Conservation (phyloP, 768 basidiomycete genomes). For the Auricularia heimuer region DNA sequence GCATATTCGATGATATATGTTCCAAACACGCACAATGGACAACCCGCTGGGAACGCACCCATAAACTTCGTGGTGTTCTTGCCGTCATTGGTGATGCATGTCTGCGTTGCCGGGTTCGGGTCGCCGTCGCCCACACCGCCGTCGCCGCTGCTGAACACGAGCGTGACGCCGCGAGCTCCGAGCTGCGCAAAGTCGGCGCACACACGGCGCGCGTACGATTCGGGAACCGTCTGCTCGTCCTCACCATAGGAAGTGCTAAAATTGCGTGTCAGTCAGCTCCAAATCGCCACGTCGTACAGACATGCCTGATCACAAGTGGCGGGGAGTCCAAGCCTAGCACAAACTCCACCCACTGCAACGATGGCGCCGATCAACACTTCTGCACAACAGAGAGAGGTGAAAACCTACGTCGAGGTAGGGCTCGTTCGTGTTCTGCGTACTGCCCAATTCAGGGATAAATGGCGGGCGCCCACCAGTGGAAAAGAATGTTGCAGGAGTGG, state of each 20-base stretch:
- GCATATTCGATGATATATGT: not conserved
- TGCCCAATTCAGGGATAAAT: constrained; percentile 37
- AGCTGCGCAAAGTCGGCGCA: constrained; percentile 58
- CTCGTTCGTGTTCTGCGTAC: constrained; percentile 36
- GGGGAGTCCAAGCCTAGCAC: constrained; percentile 28
- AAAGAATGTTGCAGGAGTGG: constrained; percentile 49
- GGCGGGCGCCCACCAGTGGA: constrained; percentile 56
- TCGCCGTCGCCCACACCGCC: constrained; percentile 58
- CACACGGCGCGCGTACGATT: constrained; percentile 16
- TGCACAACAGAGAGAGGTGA: not conserved
- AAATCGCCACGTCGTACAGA: not conserved
- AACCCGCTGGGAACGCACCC: constrained; percentile 48
- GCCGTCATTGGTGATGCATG: constrained; percentile 52
- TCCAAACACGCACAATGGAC: constrained; percentile 24
- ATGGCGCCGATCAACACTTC: not conserved
- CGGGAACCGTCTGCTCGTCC: constrained; percentile 47
- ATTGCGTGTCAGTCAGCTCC: constrained; percentile 23
- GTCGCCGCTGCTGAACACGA: constrained; percentile 61
- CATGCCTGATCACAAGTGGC: constrained; percentile 3
- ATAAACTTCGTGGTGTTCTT: constrained; percentile 42
- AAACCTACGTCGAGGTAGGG: constrained; percentile 35
- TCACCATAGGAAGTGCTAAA: constrained; percentile 63
- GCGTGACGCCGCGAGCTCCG: constrained; percentile 53
- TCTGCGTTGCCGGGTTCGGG: constrained; percentile 38
- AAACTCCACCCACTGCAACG: constrained; percentile 50